Conservation (phyloP, 257 asterid genomes). For the Mentha longifolia region DNA sequence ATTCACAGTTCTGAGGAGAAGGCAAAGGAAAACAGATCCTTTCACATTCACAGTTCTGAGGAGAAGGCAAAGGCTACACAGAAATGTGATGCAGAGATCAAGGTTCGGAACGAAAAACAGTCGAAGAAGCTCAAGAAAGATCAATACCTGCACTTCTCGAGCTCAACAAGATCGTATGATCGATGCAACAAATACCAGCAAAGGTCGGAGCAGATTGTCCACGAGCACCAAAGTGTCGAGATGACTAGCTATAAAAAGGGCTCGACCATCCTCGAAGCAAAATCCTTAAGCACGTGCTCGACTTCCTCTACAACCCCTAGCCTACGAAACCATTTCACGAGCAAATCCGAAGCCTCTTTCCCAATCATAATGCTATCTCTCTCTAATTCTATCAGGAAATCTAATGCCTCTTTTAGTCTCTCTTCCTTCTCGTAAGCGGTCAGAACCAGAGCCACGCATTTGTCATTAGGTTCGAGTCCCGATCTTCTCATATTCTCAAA, state of each 20-base stretch:
- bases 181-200: not conserved
- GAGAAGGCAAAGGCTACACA: too few relatives aligned
- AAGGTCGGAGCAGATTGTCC: not conserved
- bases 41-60: too few relatives aligned
- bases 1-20: too few relatives aligned
- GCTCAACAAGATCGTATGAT: not conserved
- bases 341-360: constrained; percentile 66
- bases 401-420: constrained; percentile 67
- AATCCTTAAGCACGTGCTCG: constrained; percentile 69
- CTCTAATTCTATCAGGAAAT: constrained; percentile 65
- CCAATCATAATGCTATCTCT: constrained; percentile 52
- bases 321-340: constrained; percentile 70
- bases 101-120: not conserved
- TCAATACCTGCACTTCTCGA: not conserved
- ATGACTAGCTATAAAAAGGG: not conserved
- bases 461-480: constrained; percentile 73
- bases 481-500: constrained; percentile 71
- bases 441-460: constrained; percentile 70
- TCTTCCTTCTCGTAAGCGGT: constrained; percentile 67
- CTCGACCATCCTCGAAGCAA: not conserved
- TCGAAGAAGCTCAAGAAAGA: not conserved
- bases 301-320: constrained; percentile 83
- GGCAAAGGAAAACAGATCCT: not conserved
- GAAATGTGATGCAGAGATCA: not conserved
- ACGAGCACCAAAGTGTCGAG: not conserved